These are phyloP conservation scores for Moricandia arvensis DNA, from an alignment of 345 rosid genomes.

Conservation along the genomic window DNA sequence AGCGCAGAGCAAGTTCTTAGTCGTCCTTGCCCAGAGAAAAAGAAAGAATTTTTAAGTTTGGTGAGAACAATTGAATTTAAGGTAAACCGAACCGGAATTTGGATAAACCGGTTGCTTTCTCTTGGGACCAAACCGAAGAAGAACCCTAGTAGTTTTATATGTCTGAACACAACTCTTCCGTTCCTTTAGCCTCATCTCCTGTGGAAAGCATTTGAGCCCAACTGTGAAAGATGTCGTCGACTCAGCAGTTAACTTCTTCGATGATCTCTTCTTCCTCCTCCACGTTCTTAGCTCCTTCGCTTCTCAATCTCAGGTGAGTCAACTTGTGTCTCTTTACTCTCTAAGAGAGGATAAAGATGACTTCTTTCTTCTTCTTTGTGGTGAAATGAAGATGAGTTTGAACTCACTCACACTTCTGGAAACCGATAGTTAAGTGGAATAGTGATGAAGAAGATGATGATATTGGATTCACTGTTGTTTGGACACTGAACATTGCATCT, in stretches of 20 bases:
- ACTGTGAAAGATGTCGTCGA: slow-evolving; percentile 26
- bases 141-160: slow-evolving; percentile 31
- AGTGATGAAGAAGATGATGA: too few species aligned
- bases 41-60: too few species aligned
- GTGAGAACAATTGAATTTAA: too few species aligned
- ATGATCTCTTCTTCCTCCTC: slow-evolving; percentile 40
- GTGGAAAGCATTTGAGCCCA: neutral
- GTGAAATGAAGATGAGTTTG: too few species aligned
- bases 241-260: slow-evolving; percentile 18
- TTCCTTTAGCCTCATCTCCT: neutral
- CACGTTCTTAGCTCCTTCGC: slow-evolving; percentile 30
- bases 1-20: too few species aligned
- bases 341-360: neutral
- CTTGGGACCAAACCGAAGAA: slow-evolving; percentile 10
- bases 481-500: neutral
- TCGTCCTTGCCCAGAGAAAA: too few species aligned
- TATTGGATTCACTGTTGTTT: too few species aligned
- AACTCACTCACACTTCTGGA: too few species aligned
- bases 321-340: neutral
- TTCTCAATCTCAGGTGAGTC: slow-evolving; percentile 29
- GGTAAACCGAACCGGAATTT: slow-evolving; percentile 14
- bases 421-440: too few species aligned
- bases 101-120: slow-evolving; percentile 16
- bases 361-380: neutral
- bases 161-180: slow-evolving; percentile 5